Percentiles rank a stretch among this genome's conserved stretches.
These are phyloP conservation scores for Amaranthus tricolor DNA, from an alignment of 179 eudicot genomes.

Conservation along the genomic window DNA sequence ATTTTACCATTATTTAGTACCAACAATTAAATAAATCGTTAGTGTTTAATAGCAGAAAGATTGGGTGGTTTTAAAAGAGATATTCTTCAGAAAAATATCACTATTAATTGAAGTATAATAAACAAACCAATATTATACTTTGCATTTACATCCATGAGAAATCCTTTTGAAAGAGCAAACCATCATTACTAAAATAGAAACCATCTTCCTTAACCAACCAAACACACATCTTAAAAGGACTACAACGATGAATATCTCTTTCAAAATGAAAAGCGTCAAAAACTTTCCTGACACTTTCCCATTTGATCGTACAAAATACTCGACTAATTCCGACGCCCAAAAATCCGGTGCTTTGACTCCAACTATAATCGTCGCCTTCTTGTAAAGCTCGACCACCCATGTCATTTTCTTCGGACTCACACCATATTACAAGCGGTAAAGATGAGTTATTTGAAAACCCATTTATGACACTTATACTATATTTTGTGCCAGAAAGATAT, in stretches of 20 bases:
- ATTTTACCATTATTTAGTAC: too few relatives aligned
- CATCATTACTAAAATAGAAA: slow-evolving; percentile 59
- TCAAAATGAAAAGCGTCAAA: slow-evolving; percentile 42
- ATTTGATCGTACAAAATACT: slow-evolving; percentile 54
- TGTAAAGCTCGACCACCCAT: slow-evolving; percentile 72
- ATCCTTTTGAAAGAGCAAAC: slow-evolving; percentile 40
- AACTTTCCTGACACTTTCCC: slow-evolving; percentile 44
- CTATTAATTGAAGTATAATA: too few relatives aligned
- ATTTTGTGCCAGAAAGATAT: slow-evolving; percentile 5
- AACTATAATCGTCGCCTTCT: slow-evolving; percentile 61
- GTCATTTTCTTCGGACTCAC: slow-evolving; percentile 34
- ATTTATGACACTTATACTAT: slow-evolving; percentile 44
- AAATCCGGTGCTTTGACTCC: slow-evolving; percentile 29
- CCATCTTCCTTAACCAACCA: slow-evolving; percentile 74
- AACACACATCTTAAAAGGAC: slow-evolving; percentile 34
- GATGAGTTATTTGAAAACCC: slow-evolving; percentile 68
- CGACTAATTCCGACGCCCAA: slow-evolving; percentile 18
- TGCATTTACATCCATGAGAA: slow-evolving; percentile 47
- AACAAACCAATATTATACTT: too few relatives aligned
- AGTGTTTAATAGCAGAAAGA: too few relatives aligned
- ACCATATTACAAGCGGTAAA: slow-evolving; percentile 64
- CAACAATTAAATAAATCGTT: too few relatives aligned
- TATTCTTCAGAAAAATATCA: too few relatives aligned
- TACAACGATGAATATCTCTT: slow-evolving; percentile 44
- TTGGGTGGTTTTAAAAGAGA: too few relatives aligned